Evolutionary conservation across 495 filamentous ascomycete species (phyloP).

Genomic region (Aspergillus taichungensis): DNA sequence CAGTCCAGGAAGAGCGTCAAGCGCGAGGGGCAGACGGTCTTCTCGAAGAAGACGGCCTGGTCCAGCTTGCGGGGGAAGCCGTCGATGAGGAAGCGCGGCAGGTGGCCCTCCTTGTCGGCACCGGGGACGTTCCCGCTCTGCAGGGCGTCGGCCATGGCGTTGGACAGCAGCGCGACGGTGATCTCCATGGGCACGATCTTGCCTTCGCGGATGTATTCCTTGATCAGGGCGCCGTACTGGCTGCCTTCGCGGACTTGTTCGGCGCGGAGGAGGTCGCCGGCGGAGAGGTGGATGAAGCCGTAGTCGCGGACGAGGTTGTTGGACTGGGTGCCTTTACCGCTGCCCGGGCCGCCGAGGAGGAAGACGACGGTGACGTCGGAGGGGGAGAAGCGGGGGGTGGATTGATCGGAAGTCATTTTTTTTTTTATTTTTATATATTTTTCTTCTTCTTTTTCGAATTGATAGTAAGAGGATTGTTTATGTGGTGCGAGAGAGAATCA

Average conservation of each 20-base stretch:
- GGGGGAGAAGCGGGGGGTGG: slow-evolving; percentile 70
- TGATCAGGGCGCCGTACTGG: slow-evolving; percentile 86
- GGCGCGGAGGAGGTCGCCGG: slow-evolving; percentile 86
- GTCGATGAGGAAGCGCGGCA: slow-evolving; percentile 72
- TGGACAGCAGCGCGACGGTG: slow-evolving; percentile 86
- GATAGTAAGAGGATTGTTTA: background rate
- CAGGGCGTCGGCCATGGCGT: slow-evolving; percentile 70
- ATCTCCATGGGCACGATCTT: slow-evolving; percentile 98
- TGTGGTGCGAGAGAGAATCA: slow-evolving; percentile 5
- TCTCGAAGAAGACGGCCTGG: slow-evolving; percentile 89
- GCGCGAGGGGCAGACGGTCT: slow-evolving; percentile 68
- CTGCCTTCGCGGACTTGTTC: slow-evolving; percentile 81
- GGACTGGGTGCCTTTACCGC: slow-evolving; percentile 67
- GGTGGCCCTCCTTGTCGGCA: slow-evolving; percentile 14
- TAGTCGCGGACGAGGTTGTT: slow-evolving; percentile 80
- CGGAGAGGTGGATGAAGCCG: slow-evolving; percentile 84
- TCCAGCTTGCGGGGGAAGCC: slow-evolving; percentile 95
- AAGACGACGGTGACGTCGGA: slow-evolving; percentile 73
- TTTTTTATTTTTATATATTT: slow-evolving; percentile 3
- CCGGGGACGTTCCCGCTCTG: slow-evolving; percentile 9
- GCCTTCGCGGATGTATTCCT: slow-evolving; percentile 80
- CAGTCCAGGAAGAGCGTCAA: slow-evolving; percentile 90
- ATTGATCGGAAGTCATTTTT: slow-evolving; percentile 17
- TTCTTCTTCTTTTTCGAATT: slow-evolving; percentile 5
- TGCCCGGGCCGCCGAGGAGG: slow-evolving; percentile 48